Evolutionary conservation across 1,139 yeast species (phyloP).

Genomic region (Scheffersomyces lignicola): DNA sequence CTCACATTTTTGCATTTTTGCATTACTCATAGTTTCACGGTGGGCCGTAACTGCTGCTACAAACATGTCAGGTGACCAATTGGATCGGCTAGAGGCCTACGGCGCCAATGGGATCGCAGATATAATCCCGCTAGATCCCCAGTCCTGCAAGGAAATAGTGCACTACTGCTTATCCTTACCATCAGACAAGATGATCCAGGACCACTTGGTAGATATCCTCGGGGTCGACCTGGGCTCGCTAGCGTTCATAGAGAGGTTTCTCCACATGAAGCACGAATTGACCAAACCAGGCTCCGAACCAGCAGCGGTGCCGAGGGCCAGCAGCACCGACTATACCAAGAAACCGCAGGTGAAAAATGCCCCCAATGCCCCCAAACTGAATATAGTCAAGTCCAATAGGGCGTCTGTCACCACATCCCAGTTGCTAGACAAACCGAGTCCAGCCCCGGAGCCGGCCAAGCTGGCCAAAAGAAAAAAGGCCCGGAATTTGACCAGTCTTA

Average conservation of each 20-base stretch:
- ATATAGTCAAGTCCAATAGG: conserved; percentile 16
- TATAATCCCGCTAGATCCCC: conserved; percentile 46
- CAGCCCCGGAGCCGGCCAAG: conserved; percentile 16
- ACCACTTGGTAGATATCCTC: conserved; percentile 51
- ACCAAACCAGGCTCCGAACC: background rate
- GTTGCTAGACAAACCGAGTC: conserved; percentile 28
- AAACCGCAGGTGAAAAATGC: too few species aligned
- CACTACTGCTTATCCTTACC: conserved; percentile 46
- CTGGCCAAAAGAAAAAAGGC: conserved; percentile 28
- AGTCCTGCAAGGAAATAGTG: conserved; percentile 38
- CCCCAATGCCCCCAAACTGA: too few species aligned
- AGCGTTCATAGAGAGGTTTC: conserved; percentile 37
- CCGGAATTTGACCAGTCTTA: conserved; percentile 47
- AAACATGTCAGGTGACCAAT: too few species aligned
- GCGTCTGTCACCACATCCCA: conserved; percentile 39
- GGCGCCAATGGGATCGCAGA: conserved; percentile 33
- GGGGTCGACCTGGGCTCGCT: conserved; percentile 53
- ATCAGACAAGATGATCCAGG: conserved; percentile 41
- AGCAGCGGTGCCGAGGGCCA: conserved; percentile 4
- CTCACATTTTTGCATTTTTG: background rate
- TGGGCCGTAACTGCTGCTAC: background rate
- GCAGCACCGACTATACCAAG: too few species aligned
- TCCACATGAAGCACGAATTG: conserved; percentile 13
- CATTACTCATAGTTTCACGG: background rate
- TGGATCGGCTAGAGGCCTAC: conserved; percentile 20